Conservation (phyloP, 148 eudicot species). For the Vaccinium darrowii region DNA sequence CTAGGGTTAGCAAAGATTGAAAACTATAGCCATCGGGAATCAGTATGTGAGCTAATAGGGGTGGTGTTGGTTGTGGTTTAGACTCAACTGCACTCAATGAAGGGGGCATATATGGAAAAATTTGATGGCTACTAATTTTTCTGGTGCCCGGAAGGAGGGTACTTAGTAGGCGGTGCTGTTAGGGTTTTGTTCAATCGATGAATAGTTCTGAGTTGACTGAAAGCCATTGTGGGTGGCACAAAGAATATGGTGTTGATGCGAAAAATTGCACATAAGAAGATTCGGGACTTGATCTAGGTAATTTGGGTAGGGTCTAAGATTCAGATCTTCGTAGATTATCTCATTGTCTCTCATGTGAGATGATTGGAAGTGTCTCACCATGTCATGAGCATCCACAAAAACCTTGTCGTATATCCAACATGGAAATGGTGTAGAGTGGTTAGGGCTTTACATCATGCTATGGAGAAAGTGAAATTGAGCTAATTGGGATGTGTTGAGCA, state of each 20-base stretch:
- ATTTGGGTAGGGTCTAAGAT: no score
- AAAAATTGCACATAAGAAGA: no score
- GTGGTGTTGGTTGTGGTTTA: neutral
- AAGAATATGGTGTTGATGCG: no score
- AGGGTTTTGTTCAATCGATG: neutral
- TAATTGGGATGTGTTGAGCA: neutral
- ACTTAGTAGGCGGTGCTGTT: neutral
- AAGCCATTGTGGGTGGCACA: no score
- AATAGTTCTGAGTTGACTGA: no score
- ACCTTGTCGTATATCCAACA: conserved; percentile 30
- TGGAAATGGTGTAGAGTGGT: neutral
- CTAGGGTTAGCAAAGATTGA: no score
- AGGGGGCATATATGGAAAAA: neutral
- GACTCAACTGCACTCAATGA: neutral
- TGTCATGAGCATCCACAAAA: conserved; percentile 13
- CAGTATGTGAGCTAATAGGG: no score
- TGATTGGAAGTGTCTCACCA: conserved; percentile 29
- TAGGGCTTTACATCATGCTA: neutral
- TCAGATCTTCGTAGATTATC: no score
- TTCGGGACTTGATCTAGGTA: no score
- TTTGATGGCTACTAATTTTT: no score
- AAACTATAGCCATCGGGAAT: no score
- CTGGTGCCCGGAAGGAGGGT: neutral
- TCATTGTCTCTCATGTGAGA: neutral
- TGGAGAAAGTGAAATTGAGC: neutral